A percentile compares a stretch with the other conserved stretches of the same genome.
Evolutionary conservation across 345 rosid genomes (phyloP).

Genomic region (Syzygium oleosum): DNA sequence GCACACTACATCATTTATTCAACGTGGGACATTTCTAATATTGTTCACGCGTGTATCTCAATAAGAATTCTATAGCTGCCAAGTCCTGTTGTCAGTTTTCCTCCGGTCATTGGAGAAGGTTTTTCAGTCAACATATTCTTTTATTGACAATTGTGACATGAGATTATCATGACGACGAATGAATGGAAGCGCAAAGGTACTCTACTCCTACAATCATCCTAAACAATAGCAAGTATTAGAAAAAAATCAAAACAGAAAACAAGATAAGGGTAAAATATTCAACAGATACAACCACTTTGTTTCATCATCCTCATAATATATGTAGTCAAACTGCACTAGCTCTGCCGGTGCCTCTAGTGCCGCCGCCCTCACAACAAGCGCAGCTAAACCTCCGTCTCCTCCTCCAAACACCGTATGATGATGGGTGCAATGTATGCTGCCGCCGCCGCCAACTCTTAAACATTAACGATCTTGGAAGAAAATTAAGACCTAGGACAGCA

Average conservation of each 20-base stretch:
- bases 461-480: not conserved
- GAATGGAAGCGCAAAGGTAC: not conserved
- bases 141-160: not conserved
- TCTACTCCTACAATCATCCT: not conserved
- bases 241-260: not conserved
- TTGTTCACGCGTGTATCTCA: not conserved
- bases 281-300: slow-evolving; percentile 23
- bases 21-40: too few species aligned
- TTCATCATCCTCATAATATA: slow-evolving; percentile 12
- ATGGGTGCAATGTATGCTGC: not conserved
- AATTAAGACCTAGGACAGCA: not conserved
- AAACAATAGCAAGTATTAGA: not conserved
- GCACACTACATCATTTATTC: too few species aligned
- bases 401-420: not conserved
- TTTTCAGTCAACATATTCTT: not conserved
- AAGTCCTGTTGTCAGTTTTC: not conserved
- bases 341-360: not conserved
- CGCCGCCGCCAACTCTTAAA: not conserved
- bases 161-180: not conserved
- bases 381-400: not conserved
- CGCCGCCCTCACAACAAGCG: not conserved
- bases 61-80: not conserved
- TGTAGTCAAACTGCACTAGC: not conserved
- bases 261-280: not conserved
- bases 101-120: not conserved